Evolutionary conservation across 495 filamentous ascomycete species (phyloP).

Genomic region (Articulospora tetracladia): DNA sequence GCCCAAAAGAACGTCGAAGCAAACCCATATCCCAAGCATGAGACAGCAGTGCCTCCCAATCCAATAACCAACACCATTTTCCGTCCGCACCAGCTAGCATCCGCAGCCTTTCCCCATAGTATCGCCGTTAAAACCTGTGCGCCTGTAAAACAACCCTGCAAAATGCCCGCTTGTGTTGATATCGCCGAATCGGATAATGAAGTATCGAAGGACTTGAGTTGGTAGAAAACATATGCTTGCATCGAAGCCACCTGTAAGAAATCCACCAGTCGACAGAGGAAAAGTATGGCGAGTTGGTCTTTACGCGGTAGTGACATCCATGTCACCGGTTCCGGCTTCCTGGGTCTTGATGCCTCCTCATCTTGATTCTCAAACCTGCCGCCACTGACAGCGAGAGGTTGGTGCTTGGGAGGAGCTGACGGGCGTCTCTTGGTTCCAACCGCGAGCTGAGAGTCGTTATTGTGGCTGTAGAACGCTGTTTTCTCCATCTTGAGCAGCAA

Average conservation of each 20-base stretch:
- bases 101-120: slow-evolving; percentile 72
- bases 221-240: slow-evolving; percentile 67
- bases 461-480: background rate
- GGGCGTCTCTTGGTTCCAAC: background rate
- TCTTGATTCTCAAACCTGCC: background rate
- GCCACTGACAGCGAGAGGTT: background rate
- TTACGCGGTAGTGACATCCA: slow-evolving; percentile 37
- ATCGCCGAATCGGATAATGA: slow-evolving; percentile 62
- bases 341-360: background rate
- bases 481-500: background rate
- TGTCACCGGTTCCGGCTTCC: slow-evolving; percentile 16
- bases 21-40: slow-evolving; percentile 70
- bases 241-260: slow-evolving; percentile 44
- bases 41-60: slow-evolving; percentile 60
- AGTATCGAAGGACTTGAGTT: slow-evolving; percentile 63
- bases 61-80: slow-evolving; percentile 76
- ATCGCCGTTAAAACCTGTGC: slow-evolving; percentile 82
- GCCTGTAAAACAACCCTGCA: slow-evolving; percentile 67
- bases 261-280: slow-evolving; percentile 39
- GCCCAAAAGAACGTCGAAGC: slow-evolving; percentile 65
- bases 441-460: background rate
- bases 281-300: slow-evolving; percentile 38
- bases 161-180: slow-evolving; percentile 67
- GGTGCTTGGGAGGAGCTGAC: background rate
- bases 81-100: slow-evolving; percentile 63